Evolutionary conservation across 164 flowering plant genomes (phyloP).

Genomic region (Tetracentron sinense): DNA sequence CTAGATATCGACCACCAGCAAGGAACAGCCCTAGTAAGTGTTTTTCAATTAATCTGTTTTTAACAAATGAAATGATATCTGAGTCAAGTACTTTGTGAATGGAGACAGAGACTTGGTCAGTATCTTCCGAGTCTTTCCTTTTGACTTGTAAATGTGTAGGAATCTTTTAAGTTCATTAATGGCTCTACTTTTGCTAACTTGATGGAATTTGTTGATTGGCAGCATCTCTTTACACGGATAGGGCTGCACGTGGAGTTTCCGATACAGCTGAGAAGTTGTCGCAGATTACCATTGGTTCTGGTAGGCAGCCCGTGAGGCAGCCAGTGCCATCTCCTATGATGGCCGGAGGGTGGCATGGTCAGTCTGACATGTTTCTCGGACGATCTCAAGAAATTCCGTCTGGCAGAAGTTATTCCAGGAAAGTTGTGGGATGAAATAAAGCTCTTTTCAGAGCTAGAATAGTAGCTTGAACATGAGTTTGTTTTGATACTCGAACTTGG

Average conservation of each 20-base stretch:
- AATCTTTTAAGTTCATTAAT: background rate
- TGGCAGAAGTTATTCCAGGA: conserved; percentile 45
- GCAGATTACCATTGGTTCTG: conserved; percentile 42
- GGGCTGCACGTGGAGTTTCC: conserved; percentile 28
- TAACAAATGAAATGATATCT: background rate
- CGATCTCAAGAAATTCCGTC: conserved; percentile 45
- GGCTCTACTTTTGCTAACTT: background rate
- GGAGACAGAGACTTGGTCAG: background rate
- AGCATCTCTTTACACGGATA: conserved; percentile 35
- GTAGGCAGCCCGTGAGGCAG: conserved; percentile 22
- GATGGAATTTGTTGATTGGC: conserved; percentile 8
- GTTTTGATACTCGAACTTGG: too few species aligned
- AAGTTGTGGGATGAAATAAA: conserved; percentile 53
- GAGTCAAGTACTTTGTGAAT: background rate
- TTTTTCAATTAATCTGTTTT: background rate
- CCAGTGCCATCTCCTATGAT: conserved; percentile 21
- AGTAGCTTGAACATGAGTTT: too few species aligned
- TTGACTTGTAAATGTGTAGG: too few species aligned
- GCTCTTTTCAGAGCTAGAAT: too few species aligned
- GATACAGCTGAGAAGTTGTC: conserved; percentile 61
- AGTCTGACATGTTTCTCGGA: conserved; percentile 28
- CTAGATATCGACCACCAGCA: conserved; percentile 68
- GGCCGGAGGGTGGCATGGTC: conserved; percentile 26
- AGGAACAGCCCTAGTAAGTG: conserved; percentile 55
- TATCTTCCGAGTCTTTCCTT: too few species aligned